Base-by-base conservation (phyloP, 768 basidiomycete species). In the Mycena amicta region DNA sequence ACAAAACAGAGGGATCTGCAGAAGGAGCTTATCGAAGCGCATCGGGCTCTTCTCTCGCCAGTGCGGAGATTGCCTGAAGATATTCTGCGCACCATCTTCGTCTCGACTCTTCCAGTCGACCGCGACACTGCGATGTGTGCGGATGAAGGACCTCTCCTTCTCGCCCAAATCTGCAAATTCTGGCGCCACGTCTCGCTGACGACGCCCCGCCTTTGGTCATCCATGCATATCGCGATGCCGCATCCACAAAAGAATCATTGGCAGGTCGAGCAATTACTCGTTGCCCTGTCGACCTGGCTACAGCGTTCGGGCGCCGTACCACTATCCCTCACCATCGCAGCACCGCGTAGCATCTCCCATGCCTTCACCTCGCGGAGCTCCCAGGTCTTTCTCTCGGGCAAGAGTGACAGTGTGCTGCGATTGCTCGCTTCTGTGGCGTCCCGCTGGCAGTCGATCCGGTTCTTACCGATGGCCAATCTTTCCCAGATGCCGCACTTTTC, bases 201-300 rank as follows among this genome's bases (percentile, higher is more conserved):
- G 33, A 53, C 52, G 13, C 52, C 52, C 4, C 52, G 39, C 11
- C 52, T 53, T 13, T 53, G 52, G 52, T 29, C 51, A 23, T 28
- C 51, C 16, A 37, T 52, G 5, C 33, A 52, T 26, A 39, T 52
- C 28, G 33, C 33, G 18, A 37, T 18, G 8, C 18, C 33, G 33
- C 33, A 8, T 8, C 33, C 33, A 18, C n/a, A n/a, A n/a, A n/a
- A n/a, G n/a, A n/a, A n/a, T n/a, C n/a, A n/a, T n/a, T n/a, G n/a
- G n/a, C n/a, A n/a, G n/a, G n/a, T n/a, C n/a, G n/a, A n/a, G n/a
- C 33, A 18, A 8, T 37, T 37, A 18, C 33, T 37, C 33, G 8
- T 8, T 18, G 33, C 18, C 33, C 8, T 37, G 8, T 8, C 8
- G 8, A 37, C 33, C 8, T 37, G 33, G 33, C 33, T 37, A 8